These are phyloP conservation scores for Kwoniella bestiolae DNA, from an alignment of 768 basidiomycete genomes.

Conservation along the genomic window DNA sequence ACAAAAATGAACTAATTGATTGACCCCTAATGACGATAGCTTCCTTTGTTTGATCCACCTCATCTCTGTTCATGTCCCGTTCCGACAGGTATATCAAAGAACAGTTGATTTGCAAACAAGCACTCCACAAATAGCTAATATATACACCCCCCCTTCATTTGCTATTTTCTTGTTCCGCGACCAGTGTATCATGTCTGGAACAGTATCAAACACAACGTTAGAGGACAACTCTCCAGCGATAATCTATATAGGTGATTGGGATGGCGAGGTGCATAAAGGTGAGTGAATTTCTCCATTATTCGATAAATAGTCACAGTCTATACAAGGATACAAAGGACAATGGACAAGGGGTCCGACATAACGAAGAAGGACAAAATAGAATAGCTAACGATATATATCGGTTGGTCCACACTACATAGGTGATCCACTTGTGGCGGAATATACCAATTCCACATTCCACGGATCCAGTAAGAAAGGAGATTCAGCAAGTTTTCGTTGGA, in stretches of 20 bases:
- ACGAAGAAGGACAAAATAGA: background rate
- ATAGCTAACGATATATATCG: background rate
- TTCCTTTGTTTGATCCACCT: no score
- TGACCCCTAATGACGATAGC: no score
- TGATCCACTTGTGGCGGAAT: conserved; percentile 6
- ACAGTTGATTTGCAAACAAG: no score
- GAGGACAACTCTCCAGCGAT: conserved; percentile 6
- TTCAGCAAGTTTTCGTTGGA: conserved; percentile 1
- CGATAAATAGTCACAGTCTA: no score
- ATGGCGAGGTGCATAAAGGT: background rate
- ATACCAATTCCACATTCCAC: conserved; percentile 4
- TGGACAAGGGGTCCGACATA: no score
- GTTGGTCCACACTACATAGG: background rate
- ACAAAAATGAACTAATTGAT: no score
- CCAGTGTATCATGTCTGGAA: conserved; percentile 8
- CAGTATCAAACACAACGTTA: background rate
- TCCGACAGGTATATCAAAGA: no score
- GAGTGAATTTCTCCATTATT: background rate
- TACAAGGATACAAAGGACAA: no score
- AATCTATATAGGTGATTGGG: conserved; percentile 9
- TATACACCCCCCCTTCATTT: no score
- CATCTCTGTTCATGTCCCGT: no score
- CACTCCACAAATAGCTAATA: no score
- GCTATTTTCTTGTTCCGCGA: no score
- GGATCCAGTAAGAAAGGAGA: background rate